phyloP scores from a whole-genome alignment of 768 basidiomycete species.

The Hygrophorus russula region DNA sequence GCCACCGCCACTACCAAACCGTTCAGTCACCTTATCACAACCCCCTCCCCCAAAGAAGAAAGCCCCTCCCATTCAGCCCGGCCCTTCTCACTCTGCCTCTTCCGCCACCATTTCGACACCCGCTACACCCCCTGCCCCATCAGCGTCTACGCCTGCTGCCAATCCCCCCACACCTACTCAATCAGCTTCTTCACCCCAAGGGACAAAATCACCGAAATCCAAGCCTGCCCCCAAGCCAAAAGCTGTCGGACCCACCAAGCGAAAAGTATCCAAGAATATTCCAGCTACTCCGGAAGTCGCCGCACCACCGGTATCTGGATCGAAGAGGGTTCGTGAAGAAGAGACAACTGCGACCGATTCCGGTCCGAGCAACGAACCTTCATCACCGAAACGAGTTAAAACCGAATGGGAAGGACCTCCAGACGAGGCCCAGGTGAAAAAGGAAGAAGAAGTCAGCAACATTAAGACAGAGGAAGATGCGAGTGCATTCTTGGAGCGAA shows the following conservation, averaged over 20 bases:
- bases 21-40: conserved; percentile 7
- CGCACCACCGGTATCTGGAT: conserved; percentile 15
- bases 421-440: conserved; percentile 36
- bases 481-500: conserved; percentile 45
- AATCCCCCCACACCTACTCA: conserved; percentile 43
- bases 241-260: conserved; percentile 17
- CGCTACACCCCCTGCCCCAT: conserved; percentile 35
- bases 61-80: conserved; percentile 10
- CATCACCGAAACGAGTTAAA: conserved; percentile 63
- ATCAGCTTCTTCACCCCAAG: conserved; percentile 48
- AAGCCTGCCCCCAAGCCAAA: conserved; percentile 41
- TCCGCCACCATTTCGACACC: conserved; percentile 12
- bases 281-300: conserved; percentile 17
- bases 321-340: conserved; percentile 46
- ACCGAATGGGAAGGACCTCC: conserved; percentile 59
- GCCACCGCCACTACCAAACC: conserved; percentile 8
- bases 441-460: conserved; percentile 29
- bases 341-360: conserved; percentile 28
- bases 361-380: conserved; percentile 34
- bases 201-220: conserved; percentile 60
- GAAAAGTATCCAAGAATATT: conserved; percentile 20
- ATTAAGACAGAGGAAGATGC: conserved; percentile 64
- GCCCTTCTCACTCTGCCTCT: conserved; percentile 8
- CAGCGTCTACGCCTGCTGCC: conserved; percentile 29
- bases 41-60: conserved; percentile 19